Evolutionary conservation across 1,139 yeast genomes (phyloP), one percentile per base, ranked within the genome.

Genomic region (Geotrichum histeridarum): DNA sequence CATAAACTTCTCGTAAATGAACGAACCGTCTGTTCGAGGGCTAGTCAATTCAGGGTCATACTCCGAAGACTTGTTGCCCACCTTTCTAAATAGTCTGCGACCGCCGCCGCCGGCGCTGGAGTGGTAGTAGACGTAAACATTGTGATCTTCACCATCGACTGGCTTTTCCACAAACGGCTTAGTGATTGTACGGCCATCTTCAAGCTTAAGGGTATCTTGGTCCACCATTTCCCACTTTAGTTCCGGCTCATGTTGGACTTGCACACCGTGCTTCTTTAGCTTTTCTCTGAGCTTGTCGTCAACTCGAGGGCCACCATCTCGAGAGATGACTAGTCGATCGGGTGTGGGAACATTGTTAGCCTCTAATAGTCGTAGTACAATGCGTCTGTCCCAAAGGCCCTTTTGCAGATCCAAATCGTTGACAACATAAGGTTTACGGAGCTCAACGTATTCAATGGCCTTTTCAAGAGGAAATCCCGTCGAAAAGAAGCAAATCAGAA

Each of bases 91-190:
- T 57, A 94, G 74, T 54, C 95, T 77, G 61, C 99, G 78, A 22
- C 99, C 99, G 60, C 99, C 99, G 54, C 99, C 99, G 51, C 99
- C 99, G 54, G 87, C 84, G 55, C 85, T 80, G 55, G 81, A 80
- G 42, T 94, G 86, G 68, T 93, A 93, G 70, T 94, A 94, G 48
- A 94, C 93, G 69, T 86, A 89, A 46, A 94, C 93, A 68, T 94
- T 94, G 71, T 94, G 99, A 70, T 94, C 96, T 71, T 94, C 99
- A 48, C 99, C 99, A 71, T 94, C 97, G 7, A 93, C 99, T 0
- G 99, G 99, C 64, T 94, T 94, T 70, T 94, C 99, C 33, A 94
- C 99, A 75, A 83, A 94, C 8, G 99, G 99, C 66, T 94, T 94
- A 46, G 75, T 77, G 71, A 94, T 73, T 12, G 75, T 73, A 62